Conservation (phyloP, 1,284 basidiomycete genomes). For the Neonothopanus nambi region DNA sequence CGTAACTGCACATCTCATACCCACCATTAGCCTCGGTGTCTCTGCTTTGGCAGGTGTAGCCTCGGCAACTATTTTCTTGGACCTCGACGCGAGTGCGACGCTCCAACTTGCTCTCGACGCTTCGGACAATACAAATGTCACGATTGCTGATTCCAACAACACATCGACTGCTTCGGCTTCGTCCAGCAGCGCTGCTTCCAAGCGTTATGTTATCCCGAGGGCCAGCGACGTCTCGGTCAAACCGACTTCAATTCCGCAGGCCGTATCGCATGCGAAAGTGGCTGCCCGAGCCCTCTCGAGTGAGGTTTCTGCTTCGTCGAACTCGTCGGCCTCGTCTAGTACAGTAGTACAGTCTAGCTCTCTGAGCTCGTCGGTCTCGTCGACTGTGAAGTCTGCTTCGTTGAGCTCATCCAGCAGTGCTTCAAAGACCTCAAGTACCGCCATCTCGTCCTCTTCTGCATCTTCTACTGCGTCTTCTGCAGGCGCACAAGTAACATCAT, state of each 20-base stretch:
- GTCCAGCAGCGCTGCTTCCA: not conserved
- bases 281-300: not conserved
- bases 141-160: not conserved
- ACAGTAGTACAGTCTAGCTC: no score
- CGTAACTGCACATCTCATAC: slow-evolving; percentile 44
- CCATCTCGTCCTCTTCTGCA: not conserved
- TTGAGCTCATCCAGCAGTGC: no score
- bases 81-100: slow-evolving; percentile 37
- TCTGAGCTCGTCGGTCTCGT: not conserved
- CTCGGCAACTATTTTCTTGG: slow-evolving; percentile 37
- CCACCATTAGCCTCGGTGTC: slow-evolving; percentile 39
- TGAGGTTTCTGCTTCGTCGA: no score
- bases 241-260: slow-evolving; percentile 10
- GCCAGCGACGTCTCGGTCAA: no score
- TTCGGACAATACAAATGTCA: slow-evolving; percentile 1
- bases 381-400: no score
- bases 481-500: not conserved
- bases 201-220: no score
- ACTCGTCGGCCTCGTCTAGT: no score
- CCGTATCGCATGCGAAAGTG: slow-evolving; percentile 5
- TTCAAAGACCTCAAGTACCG: not conserved
- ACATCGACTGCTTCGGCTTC: not conserved
- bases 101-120: slow-evolving; percentile 30
- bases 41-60: slow-evolving; percentile 34
- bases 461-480: no score